Evolutionary conservation across 148 eudicot genomes (phyloP).

Genomic region (Pouteria glomerata): DNA sequence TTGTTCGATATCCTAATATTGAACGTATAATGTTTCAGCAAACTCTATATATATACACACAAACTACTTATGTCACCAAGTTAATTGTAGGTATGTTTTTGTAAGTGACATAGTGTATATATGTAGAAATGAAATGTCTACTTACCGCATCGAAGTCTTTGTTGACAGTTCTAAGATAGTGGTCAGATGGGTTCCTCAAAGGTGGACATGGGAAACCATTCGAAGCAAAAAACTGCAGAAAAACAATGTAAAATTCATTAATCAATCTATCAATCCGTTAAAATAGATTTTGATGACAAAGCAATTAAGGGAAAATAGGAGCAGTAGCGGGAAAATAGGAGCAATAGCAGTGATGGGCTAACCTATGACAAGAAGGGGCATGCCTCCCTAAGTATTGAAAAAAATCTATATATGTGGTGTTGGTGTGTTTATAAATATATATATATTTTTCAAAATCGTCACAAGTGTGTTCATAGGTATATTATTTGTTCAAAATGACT

Average conservation of each 20-base stretch:
- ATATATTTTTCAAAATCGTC: too few species aligned
- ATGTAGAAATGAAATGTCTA: not conserved
- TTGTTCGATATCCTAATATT: slow-evolving; percentile 34
- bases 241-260: not conserved
- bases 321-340: too few species aligned
- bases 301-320: too few species aligned
- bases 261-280: not conserved
- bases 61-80: not conserved
- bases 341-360: too few species aligned
- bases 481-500: too few species aligned
- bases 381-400: too few species aligned
- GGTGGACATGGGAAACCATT: slow-evolving; percentile 67
- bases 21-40: not conserved
- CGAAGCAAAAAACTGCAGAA: slow-evolving; percentile 41
- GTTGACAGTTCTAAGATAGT: slow-evolving; percentile 54
- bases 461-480: too few species aligned
- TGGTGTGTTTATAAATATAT: too few species aligned
- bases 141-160: slow-evolving; percentile 60
- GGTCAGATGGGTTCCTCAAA: slow-evolving; percentile 66
- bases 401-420: too few species aligned
- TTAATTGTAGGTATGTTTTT: too few species aligned
- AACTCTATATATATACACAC: not conserved
- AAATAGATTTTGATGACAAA: not conserved
- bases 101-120: not conserved
- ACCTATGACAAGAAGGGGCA: too few species aligned